Base-by-base conservation (phyloP, 176 grass and related monocot species). In the Tuctoria greenei region DNA sequence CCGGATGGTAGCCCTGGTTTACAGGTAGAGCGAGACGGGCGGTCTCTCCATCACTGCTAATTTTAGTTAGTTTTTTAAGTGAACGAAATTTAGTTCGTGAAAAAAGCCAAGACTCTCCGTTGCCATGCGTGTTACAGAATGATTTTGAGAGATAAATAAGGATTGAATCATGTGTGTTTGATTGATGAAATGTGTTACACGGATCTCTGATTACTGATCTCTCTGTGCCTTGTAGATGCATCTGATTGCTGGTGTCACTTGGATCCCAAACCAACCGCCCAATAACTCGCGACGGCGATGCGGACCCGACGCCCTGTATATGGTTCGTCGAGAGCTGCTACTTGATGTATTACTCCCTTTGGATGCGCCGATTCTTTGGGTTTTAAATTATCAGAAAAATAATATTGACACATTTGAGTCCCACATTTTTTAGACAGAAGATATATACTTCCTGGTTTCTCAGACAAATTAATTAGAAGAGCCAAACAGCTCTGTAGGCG, bases 1-100 rank as follows among this genome's bases (percentile, higher is more conserved):
- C 63, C 39, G 26, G n/a, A 50, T 23, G 79, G 67, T 37, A 42
- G 10, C 51, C 72, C 84, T 62, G 45, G 25, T 71, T 82, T 75
- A 21, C 38, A 57, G 21, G 56, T 24, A 55, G 57, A 62, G 46
- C 56, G 23, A 8, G 9, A 28, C 31, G 66, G 24, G 25, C 51
- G 51, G 51, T 13, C 16, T 26, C 40, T 5, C n/a, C 10, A 15
- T 47, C 26, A 54, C 34, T n/a, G 62, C 64, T 58, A 61, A 64
- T 14, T 65, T 55, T 28, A 35, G 16, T 14, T 26, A 2, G 31
- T 31, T 31, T 31, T 31, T 31, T 3, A 31, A 31, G 31, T 31
- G 3, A 31, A 31, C 31, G 1, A 31, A 31, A 31, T 31, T 31
- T 31, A 31, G 31, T 31, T 31, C 31, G 31, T 43, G 5, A 10